Evolutionary conservation across 2,329 filamentous ascomycete species (phyloP).

Genomic region (Pseudogymnoascus sp.): DNA sequence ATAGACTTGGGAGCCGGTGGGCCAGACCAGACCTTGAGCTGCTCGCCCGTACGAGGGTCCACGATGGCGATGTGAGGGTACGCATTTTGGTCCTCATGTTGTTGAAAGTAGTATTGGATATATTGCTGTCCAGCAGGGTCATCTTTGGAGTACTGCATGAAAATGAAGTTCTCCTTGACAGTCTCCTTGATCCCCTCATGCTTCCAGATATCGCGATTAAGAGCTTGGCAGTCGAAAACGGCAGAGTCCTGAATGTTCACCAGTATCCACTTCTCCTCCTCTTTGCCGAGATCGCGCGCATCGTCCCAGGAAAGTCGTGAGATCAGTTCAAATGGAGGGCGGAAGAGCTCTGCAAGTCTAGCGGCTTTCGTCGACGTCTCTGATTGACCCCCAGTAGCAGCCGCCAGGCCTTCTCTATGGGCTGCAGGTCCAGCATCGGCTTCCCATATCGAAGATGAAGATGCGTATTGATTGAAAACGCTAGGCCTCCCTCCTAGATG

Average conservation of each 20-base stretch:
- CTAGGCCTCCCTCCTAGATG: slow-evolving; percentile 40
- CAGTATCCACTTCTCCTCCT: slow-evolving; percentile 85
- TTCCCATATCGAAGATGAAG: slow-evolving; percentile 41
- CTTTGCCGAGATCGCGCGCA: slow-evolving; percentile 77
- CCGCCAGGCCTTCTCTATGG: slow-evolving; percentile 46
- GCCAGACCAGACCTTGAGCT: slow-evolving; percentile 93
- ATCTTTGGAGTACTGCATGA: slow-evolving; percentile 87
- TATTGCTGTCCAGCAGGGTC: slow-evolving; percentile 73
- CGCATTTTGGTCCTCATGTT: slow-evolving; percentile 73
- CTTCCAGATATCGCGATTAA: slow-evolving; percentile 97
- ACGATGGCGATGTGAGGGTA: slow-evolving; percentile 96
- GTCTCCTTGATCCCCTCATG: slow-evolving; percentile 70
- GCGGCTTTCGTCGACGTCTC: slow-evolving; percentile 62
- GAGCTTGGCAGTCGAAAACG: slow-evolving; percentile 86
- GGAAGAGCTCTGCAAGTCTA: slow-evolving; percentile 82
- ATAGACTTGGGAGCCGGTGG: slow-evolving; percentile 64
- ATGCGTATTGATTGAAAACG: slow-evolving; percentile 61
- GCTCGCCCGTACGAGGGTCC: slow-evolving; percentile 90
- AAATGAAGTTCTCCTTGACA: slow-evolving; percentile 86
- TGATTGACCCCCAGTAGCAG: slow-evolving; percentile 57
- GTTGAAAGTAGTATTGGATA: slow-evolving; percentile 79
- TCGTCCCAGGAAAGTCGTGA: slow-evolving; percentile 71
- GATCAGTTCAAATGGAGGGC: slow-evolving; percentile 88
- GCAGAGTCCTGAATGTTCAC: slow-evolving; percentile 92
- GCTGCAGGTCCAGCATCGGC: slow-evolving; percentile 37